Evolutionary conservation across 1,284 basidiomycete genomes (phyloP).

Genomic region (Rhodotorula glutinis): DNA sequence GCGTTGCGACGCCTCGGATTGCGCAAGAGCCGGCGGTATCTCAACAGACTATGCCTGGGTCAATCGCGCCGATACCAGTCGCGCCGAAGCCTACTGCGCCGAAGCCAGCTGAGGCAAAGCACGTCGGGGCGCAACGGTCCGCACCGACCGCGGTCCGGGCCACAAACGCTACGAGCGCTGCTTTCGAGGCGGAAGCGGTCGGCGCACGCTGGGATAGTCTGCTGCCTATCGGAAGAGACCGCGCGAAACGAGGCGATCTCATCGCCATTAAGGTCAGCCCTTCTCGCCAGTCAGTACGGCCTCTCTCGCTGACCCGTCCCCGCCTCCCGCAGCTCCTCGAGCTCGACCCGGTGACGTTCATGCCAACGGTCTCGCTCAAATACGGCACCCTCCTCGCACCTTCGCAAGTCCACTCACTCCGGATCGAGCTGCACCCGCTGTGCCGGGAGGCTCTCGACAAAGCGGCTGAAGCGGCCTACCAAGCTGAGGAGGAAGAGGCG

Average conservation of each 20-base stretch:
- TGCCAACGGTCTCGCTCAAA: slow-evolving; percentile 36
- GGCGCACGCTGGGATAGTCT: neutral
- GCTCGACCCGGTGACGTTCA: slow-evolving; percentile 35
- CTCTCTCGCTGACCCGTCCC: neutral
- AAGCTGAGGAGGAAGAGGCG: neutral
- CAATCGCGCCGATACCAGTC: too few relatives aligned
- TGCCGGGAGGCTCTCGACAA: slow-evolving; percentile 11
- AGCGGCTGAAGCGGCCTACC: neutral
- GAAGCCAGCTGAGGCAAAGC: too few relatives aligned
- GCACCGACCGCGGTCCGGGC: too few relatives aligned
- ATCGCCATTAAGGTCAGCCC: slow-evolving; percentile 34
- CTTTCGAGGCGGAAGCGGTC: neutral
- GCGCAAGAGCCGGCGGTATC: too few relatives aligned
- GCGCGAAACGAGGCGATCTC: neutral
- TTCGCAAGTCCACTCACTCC: slow-evolving; percentile 5
- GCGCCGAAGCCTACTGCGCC: too few relatives aligned
- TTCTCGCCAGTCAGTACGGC: neutral
- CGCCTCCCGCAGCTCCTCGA: slow-evolving; percentile 33
- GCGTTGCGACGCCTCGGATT: too few relatives aligned
- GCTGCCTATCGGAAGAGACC: neutral
- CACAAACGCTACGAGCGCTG: neutral
- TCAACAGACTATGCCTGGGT: too few relatives aligned
- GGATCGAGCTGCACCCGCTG: slow-evolving; percentile 35
- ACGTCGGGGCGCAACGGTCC: too few relatives aligned
- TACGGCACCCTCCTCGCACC: slow-evolving; percentile 32